phyloP scores from a whole-genome alignment of 768 basidiomycete genomes.

The Lanmaoa rubissima region DNA sequence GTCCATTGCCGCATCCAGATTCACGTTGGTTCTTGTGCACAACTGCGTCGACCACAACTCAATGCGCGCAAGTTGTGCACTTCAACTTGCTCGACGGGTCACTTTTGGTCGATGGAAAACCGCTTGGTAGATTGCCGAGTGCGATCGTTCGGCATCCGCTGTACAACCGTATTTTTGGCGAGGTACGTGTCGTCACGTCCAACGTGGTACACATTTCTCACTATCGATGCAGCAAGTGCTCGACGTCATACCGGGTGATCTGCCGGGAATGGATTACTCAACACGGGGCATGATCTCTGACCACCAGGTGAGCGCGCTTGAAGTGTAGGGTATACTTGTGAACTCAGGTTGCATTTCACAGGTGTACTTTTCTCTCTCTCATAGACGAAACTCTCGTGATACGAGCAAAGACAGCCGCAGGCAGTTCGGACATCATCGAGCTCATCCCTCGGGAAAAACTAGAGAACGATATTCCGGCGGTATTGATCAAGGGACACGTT shows the following conservation, averaged over 20 bases:
- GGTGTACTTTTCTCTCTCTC: slow-evolving; percentile 20
- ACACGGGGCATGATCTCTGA: neutral
- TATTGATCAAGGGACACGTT: slow-evolving; percentile 14
- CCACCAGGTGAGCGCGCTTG: neutral
- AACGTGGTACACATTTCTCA: neutral
- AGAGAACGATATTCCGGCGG: slow-evolving; percentile 20
- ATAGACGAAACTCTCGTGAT: slow-evolving; percentile 7
- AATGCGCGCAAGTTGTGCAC: slow-evolving; percentile 31
- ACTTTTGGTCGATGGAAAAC: slow-evolving; percentile 42
- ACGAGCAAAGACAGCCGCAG: slow-evolving; percentile 3
- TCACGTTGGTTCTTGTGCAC: slow-evolving; percentile 30
- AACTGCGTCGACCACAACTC: slow-evolving; percentile 12
- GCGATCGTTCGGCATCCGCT: slow-evolving; percentile 31
- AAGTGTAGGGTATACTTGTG: neutral
- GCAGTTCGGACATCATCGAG: slow-evolving; percentile 1
- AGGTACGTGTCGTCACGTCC: slow-evolving; percentile 22
- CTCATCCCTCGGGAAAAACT: slow-evolving; percentile 21
- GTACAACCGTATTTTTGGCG: slow-evolving; percentile 38
- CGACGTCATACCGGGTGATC: neutral
- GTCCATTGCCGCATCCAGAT: slow-evolving; percentile 11
- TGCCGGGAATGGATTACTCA: slow-evolving; percentile 3
- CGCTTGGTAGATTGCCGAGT: slow-evolving; percentile 38
- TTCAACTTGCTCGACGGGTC: slow-evolving; percentile 41
- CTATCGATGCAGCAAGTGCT: neutral
- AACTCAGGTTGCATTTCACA: slow-evolving; percentile 6